Conservation (phyloP, 2,329 filamentous ascomycete species). For the Xylaria multiplex region DNA sequence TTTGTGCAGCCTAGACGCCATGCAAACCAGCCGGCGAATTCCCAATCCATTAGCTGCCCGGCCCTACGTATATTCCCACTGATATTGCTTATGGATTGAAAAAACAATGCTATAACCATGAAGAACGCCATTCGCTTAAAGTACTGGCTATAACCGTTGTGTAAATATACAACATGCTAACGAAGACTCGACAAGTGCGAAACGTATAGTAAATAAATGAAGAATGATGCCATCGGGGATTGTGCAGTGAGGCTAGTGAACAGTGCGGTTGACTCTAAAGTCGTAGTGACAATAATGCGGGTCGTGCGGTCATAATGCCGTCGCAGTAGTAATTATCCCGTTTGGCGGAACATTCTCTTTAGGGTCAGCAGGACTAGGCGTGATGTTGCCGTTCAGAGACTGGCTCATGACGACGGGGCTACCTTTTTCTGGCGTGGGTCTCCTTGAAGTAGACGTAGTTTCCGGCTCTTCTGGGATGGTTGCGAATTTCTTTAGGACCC, state of each 20-base stretch:
- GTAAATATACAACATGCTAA: conserved; percentile 27
- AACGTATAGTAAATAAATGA: neutral
- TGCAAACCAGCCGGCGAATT: conserved; percentile 22
- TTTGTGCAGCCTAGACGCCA: conserved; percentile 24
- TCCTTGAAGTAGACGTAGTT: conserved; percentile 50
- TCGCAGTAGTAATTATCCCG: conserved; percentile 17
- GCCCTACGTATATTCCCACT: conserved; percentile 25
- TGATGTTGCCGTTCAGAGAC: conserved; percentile 32
- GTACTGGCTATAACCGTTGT: conserved; percentile 7
- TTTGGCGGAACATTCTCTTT: conserved; percentile 33
- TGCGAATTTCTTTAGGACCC: conserved; percentile 84
- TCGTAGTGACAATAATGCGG: neutral
- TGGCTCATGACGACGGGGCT: conserved; percentile 25
- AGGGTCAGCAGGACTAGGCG: conserved; percentile 7
- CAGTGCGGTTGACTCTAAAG: conserved; percentile 4
- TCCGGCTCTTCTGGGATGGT: conserved; percentile 80
- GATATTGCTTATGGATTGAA: neutral
- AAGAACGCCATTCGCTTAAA: conserved; percentile 27
- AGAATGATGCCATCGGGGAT: conserved; percentile 6
- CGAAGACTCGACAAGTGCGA: neutral
- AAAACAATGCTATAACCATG: conserved; percentile 21
- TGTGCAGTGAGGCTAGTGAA: neutral
- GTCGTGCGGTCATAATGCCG: conserved; percentile 11
- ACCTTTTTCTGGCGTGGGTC: conserved; percentile 43
- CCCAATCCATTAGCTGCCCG: conserved; percentile 24